Evolutionary conservation across 495 filamentous ascomycete species (phyloP), one percentile per base, ranked within the genome.

Genomic region (Cercophora samala): DNA sequence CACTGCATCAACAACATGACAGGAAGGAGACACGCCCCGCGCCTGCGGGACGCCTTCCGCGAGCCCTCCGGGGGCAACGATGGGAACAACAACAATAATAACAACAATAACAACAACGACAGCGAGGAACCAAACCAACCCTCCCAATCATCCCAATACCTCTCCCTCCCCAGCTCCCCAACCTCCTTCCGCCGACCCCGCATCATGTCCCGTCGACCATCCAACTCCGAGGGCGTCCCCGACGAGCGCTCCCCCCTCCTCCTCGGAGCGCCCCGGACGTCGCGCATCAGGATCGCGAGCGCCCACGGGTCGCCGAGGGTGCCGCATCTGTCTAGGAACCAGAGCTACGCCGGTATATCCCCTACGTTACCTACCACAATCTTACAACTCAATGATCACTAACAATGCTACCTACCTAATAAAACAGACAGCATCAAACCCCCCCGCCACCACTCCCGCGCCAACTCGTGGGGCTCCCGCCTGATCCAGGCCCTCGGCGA

Each of bases 391-490:
- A n/a, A 2, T 3, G 64, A 61, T 4, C 25, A 21, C 24, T 61
- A 53, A 62, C 18, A 19, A 22, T 19, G 58, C 53, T 51, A 37
- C 64, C 42, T 24, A 37, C n/a, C n/a, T n/a, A n/a, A n/a, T n/a
- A n/a, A n/a, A n/a, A n/a, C 71, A 73, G 78, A 76, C 22, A 81
- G 79, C 68, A 65, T 86, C n/a, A 82, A 83, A 65, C 80, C 81
- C 26, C 78, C 76, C 25, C 85, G 87, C 52, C 83, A 90, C 69
- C 90, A 91, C 72, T 89, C 84, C 69, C 86, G 90, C 29, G 82
- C 84, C 13, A 87, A 85, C 68, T 93, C 90, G 18, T 86, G 83
- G 78, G 80, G 81, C 23, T 73, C 78, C 19, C 84, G 85, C 4
- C 75, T 91, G 63, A 84, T 76, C 67, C 83, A 76, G 65, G 83